These are phyloP conservation scores for Viola odorata DNA, from an alignment of 345 rosid species.

Conservation along the genomic window DNA sequence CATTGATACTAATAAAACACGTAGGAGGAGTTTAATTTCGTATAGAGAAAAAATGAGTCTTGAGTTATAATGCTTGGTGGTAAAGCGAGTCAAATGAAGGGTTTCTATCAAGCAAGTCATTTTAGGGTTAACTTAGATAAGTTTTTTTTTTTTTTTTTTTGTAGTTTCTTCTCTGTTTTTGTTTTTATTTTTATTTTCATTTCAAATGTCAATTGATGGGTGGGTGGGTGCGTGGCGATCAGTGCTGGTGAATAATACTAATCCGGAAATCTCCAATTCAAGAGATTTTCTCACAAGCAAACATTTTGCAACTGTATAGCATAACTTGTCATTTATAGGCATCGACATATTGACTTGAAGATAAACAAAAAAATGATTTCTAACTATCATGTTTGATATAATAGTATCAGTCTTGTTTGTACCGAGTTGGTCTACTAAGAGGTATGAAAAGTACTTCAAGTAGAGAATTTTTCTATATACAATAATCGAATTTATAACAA, in stretches of 20 bases:
- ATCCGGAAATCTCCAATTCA: slow-evolving; percentile 22
- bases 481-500: too few relatives aligned
- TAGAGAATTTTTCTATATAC: too few relatives aligned
- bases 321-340: too few relatives aligned
- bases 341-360: not conserved
- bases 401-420: too few relatives aligned
- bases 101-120: slow-evolving; percentile 24
- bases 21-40: too few relatives aligned
- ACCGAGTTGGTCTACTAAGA: too few relatives aligned
- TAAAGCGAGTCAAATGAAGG: slow-evolving; percentile 8
- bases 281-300: slow-evolving; percentile 34
- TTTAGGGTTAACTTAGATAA: slow-evolving; percentile 18
- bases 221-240: not conserved
- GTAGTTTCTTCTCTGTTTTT: too few relatives aligned
- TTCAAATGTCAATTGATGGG: not conserved
- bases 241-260: slow-evolving; percentile 11
- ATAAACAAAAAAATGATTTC: not conserved
- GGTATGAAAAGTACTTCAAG: too few relatives aligned
- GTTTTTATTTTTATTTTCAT: not conserved
- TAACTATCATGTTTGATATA: not conserved
- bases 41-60: too few relatives aligned
- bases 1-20: too few relatives aligned
- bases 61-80: slow-evolving; percentile 9
- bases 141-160: too few relatives aligned
- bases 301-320: not conserved